phyloP scores from a whole-genome alignment of 2,329 filamentous ascomycete species.

The Arachnomyces sp. region DNA sequence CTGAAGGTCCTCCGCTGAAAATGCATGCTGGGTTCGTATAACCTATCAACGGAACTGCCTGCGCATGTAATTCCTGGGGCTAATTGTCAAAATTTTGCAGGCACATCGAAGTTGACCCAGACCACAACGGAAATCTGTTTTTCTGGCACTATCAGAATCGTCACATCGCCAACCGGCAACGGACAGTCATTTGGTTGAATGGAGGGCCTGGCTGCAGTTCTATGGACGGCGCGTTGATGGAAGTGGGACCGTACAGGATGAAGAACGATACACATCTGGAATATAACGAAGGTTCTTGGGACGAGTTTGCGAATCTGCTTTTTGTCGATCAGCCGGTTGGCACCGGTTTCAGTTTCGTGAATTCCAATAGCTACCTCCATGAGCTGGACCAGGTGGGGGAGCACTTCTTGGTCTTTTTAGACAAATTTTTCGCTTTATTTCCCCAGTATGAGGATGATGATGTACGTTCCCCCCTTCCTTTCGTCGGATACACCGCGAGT shows the following conservation, averaged over 20 bases:
- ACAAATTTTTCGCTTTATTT: constrained; percentile 85
- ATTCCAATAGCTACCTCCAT: constrained; percentile 76
- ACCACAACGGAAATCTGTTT: constrained; percentile 87
- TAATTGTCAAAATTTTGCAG: constrained; percentile 38
- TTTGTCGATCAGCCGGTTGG: constrained; percentile 97
- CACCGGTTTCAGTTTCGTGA: constrained; percentile 91
- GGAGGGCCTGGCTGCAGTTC: constrained; percentile 95
- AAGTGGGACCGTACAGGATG: constrained; percentile 86
- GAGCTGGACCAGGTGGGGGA: constrained; percentile 83
- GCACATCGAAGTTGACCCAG: constrained; percentile 80
- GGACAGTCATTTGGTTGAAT: constrained; percentile 94
- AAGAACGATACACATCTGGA: constrained; percentile 62
- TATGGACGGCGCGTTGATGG: constrained; percentile 93
- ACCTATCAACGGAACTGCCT: constrained; percentile 1
- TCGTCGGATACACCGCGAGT: not conserved
- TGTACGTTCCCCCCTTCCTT: constrained; percentile 47
- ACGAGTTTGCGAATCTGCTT: constrained; percentile 92
- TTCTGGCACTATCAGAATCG: constrained; percentile 98
- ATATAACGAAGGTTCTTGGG: constrained; percentile 93
- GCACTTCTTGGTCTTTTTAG: constrained; percentile 80
- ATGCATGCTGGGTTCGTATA: constrained; percentile 90
- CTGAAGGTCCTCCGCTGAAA: constrained; percentile 69
- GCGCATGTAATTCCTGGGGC: not conserved
- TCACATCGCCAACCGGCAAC: constrained; percentile 83
- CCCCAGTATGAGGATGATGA: constrained; percentile 88